Conservation (phyloP, 371 early-diverging fungal genomes). For the Mortierella sp. region DNA sequence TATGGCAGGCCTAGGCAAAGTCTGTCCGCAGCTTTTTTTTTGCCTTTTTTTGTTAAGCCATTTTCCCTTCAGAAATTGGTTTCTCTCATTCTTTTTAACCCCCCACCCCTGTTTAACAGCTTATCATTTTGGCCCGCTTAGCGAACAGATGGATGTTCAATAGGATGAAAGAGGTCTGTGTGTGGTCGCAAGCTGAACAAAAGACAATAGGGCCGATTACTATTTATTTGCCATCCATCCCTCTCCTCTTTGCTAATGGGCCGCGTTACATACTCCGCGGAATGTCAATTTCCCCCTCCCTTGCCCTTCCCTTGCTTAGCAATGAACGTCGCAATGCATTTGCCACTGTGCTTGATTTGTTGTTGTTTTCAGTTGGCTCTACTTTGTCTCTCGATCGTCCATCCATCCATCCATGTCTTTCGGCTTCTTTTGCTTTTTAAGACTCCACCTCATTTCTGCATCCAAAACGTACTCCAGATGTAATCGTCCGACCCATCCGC, state of each 20-base stretch:
- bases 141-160: too few relatives aligned
- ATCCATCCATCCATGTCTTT: background rate
- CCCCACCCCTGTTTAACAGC: background rate
- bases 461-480: background rate
- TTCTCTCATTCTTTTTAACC: background rate
- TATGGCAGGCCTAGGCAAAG: background rate
- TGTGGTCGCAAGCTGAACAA: too few relatives aligned
- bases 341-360: background rate
- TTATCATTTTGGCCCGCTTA: too few relatives aligned
- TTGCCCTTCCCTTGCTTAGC: background rate
- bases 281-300: background rate
- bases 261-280: slow-evolving; percentile 1
- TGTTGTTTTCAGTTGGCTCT: background rate
- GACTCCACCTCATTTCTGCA: background rate
- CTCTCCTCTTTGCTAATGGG: background rate
- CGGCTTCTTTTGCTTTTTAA: background rate
- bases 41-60: background rate
- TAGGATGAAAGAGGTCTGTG: too few relatives aligned
- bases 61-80: background rate
- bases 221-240: background rate
- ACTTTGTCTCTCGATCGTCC: slow-evolving; percentile 1
- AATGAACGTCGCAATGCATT: background rate
- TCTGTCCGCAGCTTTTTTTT: background rate
- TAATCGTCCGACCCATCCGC: background rate
- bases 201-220: background rate